phyloP scores from a whole-genome alignment of 1,284 basidiomycete species.

The Cutaneotrichosporon sp. region DNA sequence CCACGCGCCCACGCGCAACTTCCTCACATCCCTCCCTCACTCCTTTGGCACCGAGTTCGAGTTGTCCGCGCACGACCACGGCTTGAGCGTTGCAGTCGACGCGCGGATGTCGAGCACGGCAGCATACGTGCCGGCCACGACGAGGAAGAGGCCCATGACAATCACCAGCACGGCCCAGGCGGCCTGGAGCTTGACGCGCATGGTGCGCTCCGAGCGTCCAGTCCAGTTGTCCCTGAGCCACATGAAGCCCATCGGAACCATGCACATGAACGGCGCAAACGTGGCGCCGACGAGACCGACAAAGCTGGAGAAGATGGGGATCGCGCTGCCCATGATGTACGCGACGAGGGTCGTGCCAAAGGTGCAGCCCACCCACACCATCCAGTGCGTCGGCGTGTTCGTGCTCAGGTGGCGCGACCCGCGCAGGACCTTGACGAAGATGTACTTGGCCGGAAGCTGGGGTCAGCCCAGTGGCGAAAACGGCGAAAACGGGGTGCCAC shows the following conservation, averaged over 20 bases:
- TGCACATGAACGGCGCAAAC: conserved; percentile 24
- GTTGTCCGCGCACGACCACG: conserved; percentile 21
- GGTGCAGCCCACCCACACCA: conserved; percentile 37
- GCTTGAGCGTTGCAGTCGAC: not conserved
- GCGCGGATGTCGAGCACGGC: conserved; percentile 21
- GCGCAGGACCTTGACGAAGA: conserved; percentile 43
- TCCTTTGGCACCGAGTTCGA: conserved; percentile 10
- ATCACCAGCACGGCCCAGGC: conserved; percentile 16
- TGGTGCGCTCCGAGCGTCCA: not conserved
- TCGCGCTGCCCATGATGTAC: conserved; percentile 25
- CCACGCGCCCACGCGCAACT: no score
- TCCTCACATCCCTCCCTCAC: not conserved
- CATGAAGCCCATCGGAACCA: conserved; percentile 31
- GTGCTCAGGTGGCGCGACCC: conserved; percentile 36
- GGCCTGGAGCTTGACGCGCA: conserved; percentile 6
- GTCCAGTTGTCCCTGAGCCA: conserved; percentile 36
- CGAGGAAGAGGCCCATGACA: conserved; percentile 33
- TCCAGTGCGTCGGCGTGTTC: conserved; percentile 38
- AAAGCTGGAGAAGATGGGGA: conserved; percentile 29
- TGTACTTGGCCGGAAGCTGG: conserved; percentile 48
- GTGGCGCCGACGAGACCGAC: conserved; percentile 35
- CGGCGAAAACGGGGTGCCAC: not conserved
- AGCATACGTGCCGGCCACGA: conserved; percentile 37
- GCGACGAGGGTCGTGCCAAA: conserved; percentile 22
- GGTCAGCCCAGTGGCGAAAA: no score